Evolutionary conservation across 2,329 filamentous ascomycete genomes (phyloP).

Genomic region (Clarireedia homoeocarpa): DNA sequence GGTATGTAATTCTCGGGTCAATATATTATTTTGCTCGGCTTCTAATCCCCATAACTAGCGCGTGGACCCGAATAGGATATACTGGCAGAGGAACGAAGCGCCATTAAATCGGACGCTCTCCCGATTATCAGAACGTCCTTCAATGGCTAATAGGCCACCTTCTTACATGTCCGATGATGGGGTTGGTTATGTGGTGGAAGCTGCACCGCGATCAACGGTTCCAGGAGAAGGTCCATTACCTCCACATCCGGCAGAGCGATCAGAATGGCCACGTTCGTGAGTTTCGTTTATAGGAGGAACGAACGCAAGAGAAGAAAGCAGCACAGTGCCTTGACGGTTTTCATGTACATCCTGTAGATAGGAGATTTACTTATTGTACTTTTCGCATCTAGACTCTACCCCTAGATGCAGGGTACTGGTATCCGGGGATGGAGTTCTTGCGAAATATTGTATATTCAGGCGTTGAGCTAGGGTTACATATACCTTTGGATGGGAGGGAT

Average conservation of each 20-base stretch:
- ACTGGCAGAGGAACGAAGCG: constrained; percentile 58
- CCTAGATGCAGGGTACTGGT: no score
- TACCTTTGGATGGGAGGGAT: no score
- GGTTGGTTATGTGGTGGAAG: constrained; percentile 63
- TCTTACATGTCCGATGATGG: constrained; percentile 73
- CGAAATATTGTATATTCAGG: no score
- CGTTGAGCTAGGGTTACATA: no score
- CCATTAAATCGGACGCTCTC: constrained; percentile 15
- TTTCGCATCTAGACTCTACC: no score
- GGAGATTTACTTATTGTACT: no score
- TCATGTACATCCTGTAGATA: no score
- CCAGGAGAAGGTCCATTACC: background rate
- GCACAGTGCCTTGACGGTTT: no score
- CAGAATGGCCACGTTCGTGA: background rate
- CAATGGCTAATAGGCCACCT: constrained; percentile 51
- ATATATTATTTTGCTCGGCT: background rate
- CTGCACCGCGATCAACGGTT: constrained; percentile 47
- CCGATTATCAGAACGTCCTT: constrained; percentile 15
- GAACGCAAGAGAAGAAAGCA: no score
- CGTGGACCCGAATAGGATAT: constrained; percentile 72
- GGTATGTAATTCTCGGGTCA: constrained; percentile 42
- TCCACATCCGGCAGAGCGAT: background rate
- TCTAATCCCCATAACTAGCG: constrained; percentile 38
- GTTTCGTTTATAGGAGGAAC: no score
- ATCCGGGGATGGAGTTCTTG: no score